These are phyloP conservation scores for Clarireedia homoeocarpa DNA, from an alignment of 2,329 filamentous ascomycete genomes.

Conservation along the genomic window DNA sequence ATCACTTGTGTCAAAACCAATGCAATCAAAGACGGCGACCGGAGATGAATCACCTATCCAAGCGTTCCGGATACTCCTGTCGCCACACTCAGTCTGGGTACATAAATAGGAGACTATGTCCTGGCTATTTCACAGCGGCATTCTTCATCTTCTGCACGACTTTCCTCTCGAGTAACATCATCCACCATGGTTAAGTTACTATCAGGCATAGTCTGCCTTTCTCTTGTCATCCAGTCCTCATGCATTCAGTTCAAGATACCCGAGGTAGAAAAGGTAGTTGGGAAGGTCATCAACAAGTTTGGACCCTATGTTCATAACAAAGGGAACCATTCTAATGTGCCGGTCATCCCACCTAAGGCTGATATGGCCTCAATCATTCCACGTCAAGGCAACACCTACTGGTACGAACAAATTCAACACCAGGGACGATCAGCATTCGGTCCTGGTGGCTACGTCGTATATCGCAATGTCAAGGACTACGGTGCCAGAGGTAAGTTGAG, in stretches of 20 bases:
- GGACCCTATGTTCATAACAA: conserved; percentile 6
- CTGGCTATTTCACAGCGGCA: not conserved
- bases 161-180: not conserved
- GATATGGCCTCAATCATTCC: conserved; percentile 3
- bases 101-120: not conserved
- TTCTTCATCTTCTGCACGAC: not conserved
- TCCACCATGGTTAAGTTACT: conserved; percentile 8
- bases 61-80: too few species aligned
- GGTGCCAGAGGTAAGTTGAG: conserved; percentile 13
- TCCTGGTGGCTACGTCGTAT: conserved; percentile 17
- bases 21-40: too few species aligned
- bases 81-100: not conserved
- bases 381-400: conserved; percentile 12
- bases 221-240: conserved; percentile 5
- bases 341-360: not conserved
- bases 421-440: conserved; percentile 17
- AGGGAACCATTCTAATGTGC: not conserved
- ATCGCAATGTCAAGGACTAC: conserved; percentile 18
- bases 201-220: not conserved
- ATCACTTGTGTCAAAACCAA: not conserved
- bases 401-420: conserved; percentile 20
- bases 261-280: conserved; percentile 2
- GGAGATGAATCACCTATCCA: too few species aligned
- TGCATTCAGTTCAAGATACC: conserved; percentile 8
- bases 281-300: conserved; percentile 5